Percentiles rank a stretch among this genome's conserved stretches.
Evolutionary conservation across 768 basidiomycete genomes (phyloP).

Genomic region (Agaricus blazei): DNA sequence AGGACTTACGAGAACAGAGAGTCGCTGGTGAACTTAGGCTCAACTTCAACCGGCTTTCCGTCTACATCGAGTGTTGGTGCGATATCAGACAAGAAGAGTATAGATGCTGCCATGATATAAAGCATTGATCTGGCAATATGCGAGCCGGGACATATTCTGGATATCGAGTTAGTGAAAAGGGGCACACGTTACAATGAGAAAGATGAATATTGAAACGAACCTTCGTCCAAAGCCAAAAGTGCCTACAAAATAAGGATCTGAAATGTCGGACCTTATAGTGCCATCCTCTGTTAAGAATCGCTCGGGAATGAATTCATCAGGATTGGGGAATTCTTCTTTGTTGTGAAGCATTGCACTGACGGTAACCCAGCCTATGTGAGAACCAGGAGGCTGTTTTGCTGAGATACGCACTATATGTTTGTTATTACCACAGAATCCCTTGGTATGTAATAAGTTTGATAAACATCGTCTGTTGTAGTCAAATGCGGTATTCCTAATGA

Average conservation of each 20-base stretch:
- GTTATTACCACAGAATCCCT: background rate
- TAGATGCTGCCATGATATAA: conserved; percentile 2
- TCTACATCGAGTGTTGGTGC: conserved; percentile 8
- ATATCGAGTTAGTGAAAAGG: too few species aligned
- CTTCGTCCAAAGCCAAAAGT: conserved; percentile 28
- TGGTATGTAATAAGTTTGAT: background rate
- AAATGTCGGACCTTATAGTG: conserved; percentile 17
- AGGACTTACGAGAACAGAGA: conserved; percentile 4
- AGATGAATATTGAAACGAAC: conserved; percentile 4
- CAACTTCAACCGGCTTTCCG: background rate
- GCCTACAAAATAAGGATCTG: conserved; percentile 16
- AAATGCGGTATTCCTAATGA: background rate
- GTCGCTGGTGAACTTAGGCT: background rate
- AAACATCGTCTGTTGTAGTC: background rate
- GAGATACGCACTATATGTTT: background rate
- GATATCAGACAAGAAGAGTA: conserved; percentile 15
- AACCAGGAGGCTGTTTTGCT: background rate
- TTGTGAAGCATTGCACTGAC: conserved; percentile 19
- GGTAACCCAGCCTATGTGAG: too few species aligned
- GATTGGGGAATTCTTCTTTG: conserved; percentile 15
- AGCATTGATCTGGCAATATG: conserved; percentile 1
- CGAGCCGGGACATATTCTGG: conserved; percentile 9
- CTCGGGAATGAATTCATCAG: conserved; percentile 16
- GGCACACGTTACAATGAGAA: background rate
- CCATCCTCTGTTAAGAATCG: conserved; percentile 14